Evolutionary conservation across 768 basidiomycete genomes (phyloP).

Genomic region (Paxillus rubicundulus): DNA sequence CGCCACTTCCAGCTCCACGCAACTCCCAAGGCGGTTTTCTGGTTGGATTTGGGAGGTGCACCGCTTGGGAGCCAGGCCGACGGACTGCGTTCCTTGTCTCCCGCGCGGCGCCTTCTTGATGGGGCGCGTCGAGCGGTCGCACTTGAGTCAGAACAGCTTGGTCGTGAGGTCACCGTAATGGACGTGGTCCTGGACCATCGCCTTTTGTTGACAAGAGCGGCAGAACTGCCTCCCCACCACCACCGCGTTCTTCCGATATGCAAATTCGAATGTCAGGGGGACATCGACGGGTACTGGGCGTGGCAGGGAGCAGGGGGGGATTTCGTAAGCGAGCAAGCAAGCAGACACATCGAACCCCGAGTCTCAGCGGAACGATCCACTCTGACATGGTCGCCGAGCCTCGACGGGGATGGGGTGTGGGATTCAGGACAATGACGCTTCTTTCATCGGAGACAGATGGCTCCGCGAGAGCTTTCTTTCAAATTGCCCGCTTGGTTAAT

Average conservation of each 20-base stretch:
- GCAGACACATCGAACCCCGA: constrained; percentile 19
- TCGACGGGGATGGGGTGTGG: constrained; percentile 24
- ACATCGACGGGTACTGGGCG: constrained; percentile 38
- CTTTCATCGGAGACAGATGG: constrained; percentile 14
- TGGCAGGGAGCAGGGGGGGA: constrained; percentile 22
- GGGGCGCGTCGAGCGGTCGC: constrained; percentile 29
- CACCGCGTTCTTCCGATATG: constrained; percentile 16
- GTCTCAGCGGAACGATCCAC: constrained; percentile 50
- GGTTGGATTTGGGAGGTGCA: not conserved
- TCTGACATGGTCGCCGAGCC: constrained; percentile 25
- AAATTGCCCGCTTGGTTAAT: constrained; percentile 16
- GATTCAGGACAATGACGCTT: constrained; percentile 8
- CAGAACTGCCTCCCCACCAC: constrained; percentile 3
- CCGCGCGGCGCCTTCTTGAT: constrained; percentile 21
- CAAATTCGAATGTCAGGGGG: constrained; percentile 28
- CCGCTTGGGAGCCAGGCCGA: not conserved
- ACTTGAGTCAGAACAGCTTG: constrained; percentile 28
- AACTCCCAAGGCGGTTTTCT: not conserved
- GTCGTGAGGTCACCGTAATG: constrained; percentile 41
- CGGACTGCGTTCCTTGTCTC: not conserved
- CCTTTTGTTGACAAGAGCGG: constrained; percentile 14
- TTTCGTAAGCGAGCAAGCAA: constrained; percentile 1
- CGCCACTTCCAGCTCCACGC: constrained; percentile 1
- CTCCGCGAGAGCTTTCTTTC: constrained; percentile 12
- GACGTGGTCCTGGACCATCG: constrained; percentile 44